Percentiles rank a stretch among this genome's conserved stretches.
These are phyloP conservation scores for Cryptococcus sp. DNA, from an alignment of 1,284 basidiomycete species.

Conservation along the genomic window DNA sequence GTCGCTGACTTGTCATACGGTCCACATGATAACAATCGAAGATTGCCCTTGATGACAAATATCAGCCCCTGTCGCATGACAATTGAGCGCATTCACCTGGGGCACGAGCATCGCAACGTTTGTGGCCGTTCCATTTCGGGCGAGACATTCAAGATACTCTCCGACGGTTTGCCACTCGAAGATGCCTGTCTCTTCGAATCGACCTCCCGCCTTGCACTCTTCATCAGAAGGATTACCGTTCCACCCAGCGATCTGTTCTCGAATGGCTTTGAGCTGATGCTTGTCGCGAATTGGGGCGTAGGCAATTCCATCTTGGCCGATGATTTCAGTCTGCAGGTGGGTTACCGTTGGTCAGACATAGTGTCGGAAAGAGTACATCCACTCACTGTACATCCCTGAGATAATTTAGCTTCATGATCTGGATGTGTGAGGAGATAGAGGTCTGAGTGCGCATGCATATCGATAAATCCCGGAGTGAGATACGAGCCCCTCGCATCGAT, in stretches of 20 bases:
- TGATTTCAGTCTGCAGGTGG: constrained; percentile 42
- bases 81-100: constrained; percentile 22
- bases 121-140: constrained; percentile 38
- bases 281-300: constrained; percentile 39
- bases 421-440: constrained; percentile 47
- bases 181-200: constrained; percentile 31
- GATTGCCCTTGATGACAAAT: constrained; percentile 38
- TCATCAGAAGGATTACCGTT: constrained; percentile 49
- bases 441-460: constrained; percentile 52
- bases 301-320: constrained; percentile 51
- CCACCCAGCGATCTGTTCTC: constrained; percentile 51
- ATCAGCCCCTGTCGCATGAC: background rate
- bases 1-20: constrained; percentile 37
- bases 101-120: constrained; percentile 52
- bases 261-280: constrained; percentile 31
- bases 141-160: constrained; percentile 48
- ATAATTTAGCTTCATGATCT: constrained; percentile 45
- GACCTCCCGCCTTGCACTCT: constrained; percentile 13
- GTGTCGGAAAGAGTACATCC: no score
- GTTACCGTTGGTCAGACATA: background rate
- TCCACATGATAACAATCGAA: constrained; percentile 47
- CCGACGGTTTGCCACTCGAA: constrained; percentile 41
- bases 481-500: constrained; percentile 34
- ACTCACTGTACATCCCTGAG: constrained; percentile 48
- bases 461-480: constrained; percentile 50